Conservation (phyloP, 495 filamentous ascomycete genomes). For the Acidiella bohemica region DNA sequence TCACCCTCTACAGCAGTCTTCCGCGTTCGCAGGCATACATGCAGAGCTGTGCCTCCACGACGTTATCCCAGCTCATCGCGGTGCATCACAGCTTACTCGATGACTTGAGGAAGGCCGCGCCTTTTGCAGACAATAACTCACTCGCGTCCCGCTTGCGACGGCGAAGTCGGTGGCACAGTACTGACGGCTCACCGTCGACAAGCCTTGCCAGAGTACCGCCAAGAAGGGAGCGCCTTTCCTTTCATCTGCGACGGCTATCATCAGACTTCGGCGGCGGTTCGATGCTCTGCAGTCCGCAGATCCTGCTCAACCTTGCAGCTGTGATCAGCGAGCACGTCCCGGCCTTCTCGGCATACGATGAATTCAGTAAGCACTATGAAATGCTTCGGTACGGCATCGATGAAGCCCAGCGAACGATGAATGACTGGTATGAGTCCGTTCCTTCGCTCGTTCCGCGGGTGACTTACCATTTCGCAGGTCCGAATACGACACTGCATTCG, state of each 20-base stretch:
- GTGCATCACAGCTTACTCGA: slow-evolving; percentile 57
- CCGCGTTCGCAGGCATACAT: neutral
- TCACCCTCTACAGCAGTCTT: neutral
- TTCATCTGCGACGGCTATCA: slow-evolving; percentile 23
- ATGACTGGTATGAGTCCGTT: neutral
- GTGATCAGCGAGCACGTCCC: slow-evolving; percentile 60
- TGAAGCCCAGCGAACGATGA: neutral
- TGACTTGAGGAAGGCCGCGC: slow-evolving; percentile 48
- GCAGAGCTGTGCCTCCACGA: slow-evolving; percentile 3
- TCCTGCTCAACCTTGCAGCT: slow-evolving; percentile 60
- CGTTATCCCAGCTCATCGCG: slow-evolving; percentile 36
- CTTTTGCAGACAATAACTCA: slow-evolving; percentile 51
- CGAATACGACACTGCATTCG: slow-evolving; percentile 79
- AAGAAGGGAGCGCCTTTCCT: slow-evolving; percentile 25
- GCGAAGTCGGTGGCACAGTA: slow-evolving; percentile 47
- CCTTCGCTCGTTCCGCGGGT: neutral
- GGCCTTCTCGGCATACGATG: slow-evolving; percentile 48
- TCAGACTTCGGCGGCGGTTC: slow-evolving; percentile 18
- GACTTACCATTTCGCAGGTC: too few relatives aligned
- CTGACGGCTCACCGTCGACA: too few relatives aligned
- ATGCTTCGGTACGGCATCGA: slow-evolving; percentile 2
- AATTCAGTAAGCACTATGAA: slow-evolving; percentile 7
- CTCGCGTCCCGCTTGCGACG: too few relatives aligned
- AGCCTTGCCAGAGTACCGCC: too few relatives aligned
- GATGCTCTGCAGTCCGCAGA: slow-evolving; percentile 52